phyloP scores from a whole-genome alignment of 257 asterid genomes.

The Craterostigma plantagineum region DNA sequence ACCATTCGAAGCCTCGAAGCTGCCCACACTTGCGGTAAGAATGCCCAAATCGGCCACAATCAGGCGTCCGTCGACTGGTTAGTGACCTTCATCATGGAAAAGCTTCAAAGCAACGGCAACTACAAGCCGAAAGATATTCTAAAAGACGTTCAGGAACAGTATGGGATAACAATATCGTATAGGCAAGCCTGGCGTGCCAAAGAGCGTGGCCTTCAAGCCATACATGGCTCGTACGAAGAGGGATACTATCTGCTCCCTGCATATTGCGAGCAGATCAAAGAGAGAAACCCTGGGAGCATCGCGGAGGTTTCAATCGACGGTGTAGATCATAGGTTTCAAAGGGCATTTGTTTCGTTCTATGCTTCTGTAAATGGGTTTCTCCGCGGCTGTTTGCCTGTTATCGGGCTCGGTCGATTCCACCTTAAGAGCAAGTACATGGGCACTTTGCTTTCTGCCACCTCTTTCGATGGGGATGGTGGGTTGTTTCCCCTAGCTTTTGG shows the following conservation, averaged over 20 bases:
- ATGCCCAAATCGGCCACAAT: constrained; percentile 79
- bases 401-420: constrained; percentile 77
- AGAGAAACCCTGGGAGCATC: constrained; percentile 83
- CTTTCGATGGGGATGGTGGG: constrained; percentile 87
- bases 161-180: constrained; percentile 83
- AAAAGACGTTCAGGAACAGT: constrained; percentile 73
- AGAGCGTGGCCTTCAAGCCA: constrained; percentile 82
- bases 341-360: constrained; percentile 71
- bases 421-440: constrained; percentile 84
- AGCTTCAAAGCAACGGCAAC: constrained; percentile 67
- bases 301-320: constrained; percentile 67
- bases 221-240: constrained; percentile 95
- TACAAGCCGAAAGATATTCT: constrained; percentile 90
- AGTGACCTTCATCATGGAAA: constrained; percentile 82
- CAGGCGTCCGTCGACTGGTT: constrained; percentile 99
- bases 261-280: constrained; percentile 79
- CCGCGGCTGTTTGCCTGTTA: constrained; percentile 86
- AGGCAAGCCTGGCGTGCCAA: constrained; percentile 99
- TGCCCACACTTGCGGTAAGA: constrained; percentile 77
- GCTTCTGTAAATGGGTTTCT: constrained; percentile 80
- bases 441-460: constrained; percentile 77
- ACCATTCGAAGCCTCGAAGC: constrained; percentile 77
- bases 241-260: constrained; percentile 83
- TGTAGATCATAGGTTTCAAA: constrained; percentile 66
- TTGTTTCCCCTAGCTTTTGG: constrained; percentile 91